Base-by-base conservation (phyloP, 345 rosid genomes). In the Eucalyptus sp. region DNA sequence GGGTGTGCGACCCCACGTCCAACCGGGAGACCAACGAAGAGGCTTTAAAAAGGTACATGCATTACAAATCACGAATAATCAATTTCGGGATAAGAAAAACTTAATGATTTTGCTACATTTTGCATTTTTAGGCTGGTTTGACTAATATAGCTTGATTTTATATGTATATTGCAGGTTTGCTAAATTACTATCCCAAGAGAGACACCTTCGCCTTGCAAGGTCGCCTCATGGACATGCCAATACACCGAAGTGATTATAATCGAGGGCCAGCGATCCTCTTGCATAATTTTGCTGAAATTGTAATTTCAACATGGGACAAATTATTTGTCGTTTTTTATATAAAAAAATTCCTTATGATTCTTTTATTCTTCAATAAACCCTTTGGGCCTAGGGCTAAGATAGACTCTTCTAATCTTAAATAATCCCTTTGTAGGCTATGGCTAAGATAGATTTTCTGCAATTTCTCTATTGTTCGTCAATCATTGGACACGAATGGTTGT, bases 141-240 rank as follows among this genome's bases (percentile, higher is more conserved):
- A 44, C 50, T 22, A 44, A 43, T 43, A 44, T 24, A 44, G 29
- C n/a, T 83, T 83, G 17, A 15, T 12, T 83, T 22, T 29, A 15
- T 44, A 22, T 66, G 6, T 50, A 29, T 14, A 49, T 29, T 27
- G 86, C 87, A 96, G 96, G 91, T 89, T 94, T 89, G 99, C 98
- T 5, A 92, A 90, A 88, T 9, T 91, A 22, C 95, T 96, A 44
- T 95, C 98, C 3, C 88, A 90, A 17, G 97, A 96, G 93, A 95
- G 92, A 90, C 89, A 64, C 81, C 91, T 91, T 52, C 97, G 97
- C 10, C 84, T 88, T 31, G 83, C 90, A 20, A 93, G 91, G 46
- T 95, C 92, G 84, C 93, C 95, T 0, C 58, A 64, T 60, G 93
- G 91, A 64, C 87, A 24, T 17, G 81, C 81, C 27, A 51, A 24